Evolutionary conservation across 169 alveolate species (phyloP), one percentile per base, ranked within the genome.

Genomic region (Plasmodium sp.): DNA sequence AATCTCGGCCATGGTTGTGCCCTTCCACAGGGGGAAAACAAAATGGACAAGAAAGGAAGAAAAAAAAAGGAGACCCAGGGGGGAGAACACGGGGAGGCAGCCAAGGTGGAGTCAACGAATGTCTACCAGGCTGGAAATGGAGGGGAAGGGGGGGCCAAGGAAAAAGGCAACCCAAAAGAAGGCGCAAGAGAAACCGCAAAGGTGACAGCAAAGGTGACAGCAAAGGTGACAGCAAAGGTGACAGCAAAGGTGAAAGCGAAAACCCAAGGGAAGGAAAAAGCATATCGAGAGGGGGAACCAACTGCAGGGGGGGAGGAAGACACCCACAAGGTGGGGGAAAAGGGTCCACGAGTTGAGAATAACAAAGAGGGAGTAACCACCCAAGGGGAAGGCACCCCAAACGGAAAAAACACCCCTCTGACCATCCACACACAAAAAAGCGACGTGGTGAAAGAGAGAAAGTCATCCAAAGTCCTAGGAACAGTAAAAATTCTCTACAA

Each of bases 401-500:
- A 48, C 12, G 62, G 27, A 51, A 51, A 14, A 51, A 51, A 14
- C 9, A 51, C 18, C 62, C 5, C 39, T 12, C 33, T 22, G 77
- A 51, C 22, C 36, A 0, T 54, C 5, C 34, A 81, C 56, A 81
- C 43, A 7, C 33, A 67, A 84, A 0, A 27, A 18, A 43, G 51
- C 1, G 93, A 85, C 7, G 67, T 85, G 31, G 85, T 85, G 34
- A 39, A 31, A 85, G 81, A 85, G 54, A 74, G 31, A 16, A 85
- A 85, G 31, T 62, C 81, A 0, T 48, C 22, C 2, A 85, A 85
- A 48, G 67, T 85, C 6, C 22, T 85, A 73, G 93, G 93, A 31
- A 85, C 93, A 7, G 62, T 85, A 34, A 85, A 85, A 85, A 85
- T 85, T 31, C 80, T 85, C 3, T 85, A 85, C 41, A 85, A 85